phyloP scores from a whole-genome alignment of 192 early-diverging fungal genomes.

The Haplosporangium gracile region DNA sequence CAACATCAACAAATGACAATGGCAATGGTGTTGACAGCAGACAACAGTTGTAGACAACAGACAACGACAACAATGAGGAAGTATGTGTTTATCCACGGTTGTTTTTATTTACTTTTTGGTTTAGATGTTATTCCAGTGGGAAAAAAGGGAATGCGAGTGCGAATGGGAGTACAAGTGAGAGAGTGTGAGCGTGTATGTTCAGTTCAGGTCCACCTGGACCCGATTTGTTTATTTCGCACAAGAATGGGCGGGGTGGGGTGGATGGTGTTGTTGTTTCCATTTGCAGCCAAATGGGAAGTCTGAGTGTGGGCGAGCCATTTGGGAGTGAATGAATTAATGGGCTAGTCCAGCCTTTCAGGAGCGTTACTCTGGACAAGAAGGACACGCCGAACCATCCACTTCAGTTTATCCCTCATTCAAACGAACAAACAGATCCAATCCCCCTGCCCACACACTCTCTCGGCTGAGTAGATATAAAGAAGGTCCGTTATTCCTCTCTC shows the following conservation, averaged over 20 bases:
- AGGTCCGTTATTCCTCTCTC: not conserved
- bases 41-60: not conserved
- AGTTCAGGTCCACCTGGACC: too few relatives aligned
- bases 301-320: too few relatives aligned
- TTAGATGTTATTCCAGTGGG: too few relatives aligned
- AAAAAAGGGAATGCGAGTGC: too few relatives aligned
- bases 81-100: too few relatives aligned
- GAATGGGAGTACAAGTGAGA: too few relatives aligned
- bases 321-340: not conserved
- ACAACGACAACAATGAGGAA: too few relatives aligned
- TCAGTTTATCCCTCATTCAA: not conserved
- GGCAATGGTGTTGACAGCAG: not conserved
- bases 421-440: not conserved
- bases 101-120: too few relatives aligned
- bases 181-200: too few relatives aligned
- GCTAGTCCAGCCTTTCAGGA: not conserved
- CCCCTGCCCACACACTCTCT: not conserved
- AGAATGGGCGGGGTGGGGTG: not conserved
- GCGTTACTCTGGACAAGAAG: not conserved
- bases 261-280: not conserved
- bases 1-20: not conserved
- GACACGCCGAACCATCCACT: not conserved
- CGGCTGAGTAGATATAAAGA: constrained; percentile 11
- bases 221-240: not conserved
- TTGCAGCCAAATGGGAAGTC: not conserved